These are phyloP conservation scores for Psilocybe cubensis DNA, from an alignment of 768 basidiomycete genomes.

Conservation along the genomic window DNA sequence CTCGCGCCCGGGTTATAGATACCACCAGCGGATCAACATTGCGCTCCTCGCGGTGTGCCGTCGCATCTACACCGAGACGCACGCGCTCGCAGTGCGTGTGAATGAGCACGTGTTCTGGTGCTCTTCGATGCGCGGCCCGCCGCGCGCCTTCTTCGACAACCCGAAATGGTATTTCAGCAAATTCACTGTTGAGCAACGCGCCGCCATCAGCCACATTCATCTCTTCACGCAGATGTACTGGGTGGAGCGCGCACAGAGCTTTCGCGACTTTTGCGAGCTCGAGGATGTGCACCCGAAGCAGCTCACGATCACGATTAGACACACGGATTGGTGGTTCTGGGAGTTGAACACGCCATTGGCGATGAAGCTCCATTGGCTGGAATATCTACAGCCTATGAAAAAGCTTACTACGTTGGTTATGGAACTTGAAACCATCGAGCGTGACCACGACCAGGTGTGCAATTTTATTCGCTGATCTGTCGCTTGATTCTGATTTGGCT, in stretches of 20 bases:
- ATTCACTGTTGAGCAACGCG: slow-evolving; percentile 10
- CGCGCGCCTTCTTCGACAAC: not conserved
- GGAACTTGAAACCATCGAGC: slow-evolving; percentile 15
- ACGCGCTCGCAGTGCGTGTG: slow-evolving; percentile 7
- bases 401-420: slow-evolving; percentile 3
- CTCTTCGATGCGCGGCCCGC: slow-evolving; percentile 1
- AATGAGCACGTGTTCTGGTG: slow-evolving; percentile 19
- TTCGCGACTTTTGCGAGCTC: not conserved
- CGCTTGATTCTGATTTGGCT: no score
- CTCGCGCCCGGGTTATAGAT: slow-evolving; percentile 10
- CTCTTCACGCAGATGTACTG: slow-evolving; percentile 7
- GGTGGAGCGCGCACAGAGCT: not conserved
- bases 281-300: not conserved
- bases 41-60: slow-evolving; percentile 12
- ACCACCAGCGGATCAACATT: slow-evolving; percentile 9
- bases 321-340: slow-evolving; percentile 13
- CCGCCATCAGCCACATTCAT: slow-evolving; percentile 9
- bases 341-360: not conserved
- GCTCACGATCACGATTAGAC: slow-evolving; percentile 15
- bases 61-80: slow-evolving; percentile 15
- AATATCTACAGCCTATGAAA: slow-evolving; percentile 4
- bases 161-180: not conserved
- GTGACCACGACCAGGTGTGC: slow-evolving; percentile 7
- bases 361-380: not conserved
- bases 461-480: no score